These are phyloP conservation scores for Syzygium aqueum DNA, from an alignment of 345 rosid genomes.

Conservation along the genomic window DNA sequence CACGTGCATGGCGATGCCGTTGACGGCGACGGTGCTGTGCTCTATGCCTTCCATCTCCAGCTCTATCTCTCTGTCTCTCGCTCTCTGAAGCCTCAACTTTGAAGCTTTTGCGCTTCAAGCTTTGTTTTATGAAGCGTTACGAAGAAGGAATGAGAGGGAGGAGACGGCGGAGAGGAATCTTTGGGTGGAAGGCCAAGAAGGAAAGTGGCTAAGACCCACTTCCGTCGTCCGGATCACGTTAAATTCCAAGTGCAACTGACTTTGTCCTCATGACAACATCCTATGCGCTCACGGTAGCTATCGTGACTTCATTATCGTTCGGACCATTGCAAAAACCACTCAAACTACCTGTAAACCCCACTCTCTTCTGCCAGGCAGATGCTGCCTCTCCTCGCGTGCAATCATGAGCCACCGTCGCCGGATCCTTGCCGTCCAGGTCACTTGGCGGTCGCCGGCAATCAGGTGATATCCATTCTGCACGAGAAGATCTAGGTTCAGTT, in stretches of 20 bases:
- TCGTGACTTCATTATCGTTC: not conserved
- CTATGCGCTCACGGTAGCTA: not conserved
- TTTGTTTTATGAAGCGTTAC: not conserved
- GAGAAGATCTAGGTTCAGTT: not conserved
- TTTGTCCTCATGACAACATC: not conserved
- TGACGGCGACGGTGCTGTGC: conserved; percentile 42
- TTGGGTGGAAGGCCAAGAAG: not conserved
- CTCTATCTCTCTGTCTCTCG: not conserved
- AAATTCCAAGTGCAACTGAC: not conserved
- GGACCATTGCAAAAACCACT: not conserved
- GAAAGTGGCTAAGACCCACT: not conserved
- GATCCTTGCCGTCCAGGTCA: not conserved
- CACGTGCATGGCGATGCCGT: conserved; percentile 67
- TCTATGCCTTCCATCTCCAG: conserved; percentile 34
- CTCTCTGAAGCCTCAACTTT: not conserved
- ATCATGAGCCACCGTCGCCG: not conserved
- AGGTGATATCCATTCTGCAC: not conserved
- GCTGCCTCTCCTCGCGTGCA: not conserved
- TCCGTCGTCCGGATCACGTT: not conserved
- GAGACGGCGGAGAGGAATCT: not conserved
- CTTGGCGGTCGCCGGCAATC: too few relatives aligned
- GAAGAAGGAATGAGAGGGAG: not conserved
- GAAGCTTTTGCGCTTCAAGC: not conserved
- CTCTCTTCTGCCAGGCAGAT: not conserved
- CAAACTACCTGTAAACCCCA: not conserved